Evolutionary conservation across 208 protist genomes (phyloP).

Genomic region (Trypanosomatidae sp.): DNA sequence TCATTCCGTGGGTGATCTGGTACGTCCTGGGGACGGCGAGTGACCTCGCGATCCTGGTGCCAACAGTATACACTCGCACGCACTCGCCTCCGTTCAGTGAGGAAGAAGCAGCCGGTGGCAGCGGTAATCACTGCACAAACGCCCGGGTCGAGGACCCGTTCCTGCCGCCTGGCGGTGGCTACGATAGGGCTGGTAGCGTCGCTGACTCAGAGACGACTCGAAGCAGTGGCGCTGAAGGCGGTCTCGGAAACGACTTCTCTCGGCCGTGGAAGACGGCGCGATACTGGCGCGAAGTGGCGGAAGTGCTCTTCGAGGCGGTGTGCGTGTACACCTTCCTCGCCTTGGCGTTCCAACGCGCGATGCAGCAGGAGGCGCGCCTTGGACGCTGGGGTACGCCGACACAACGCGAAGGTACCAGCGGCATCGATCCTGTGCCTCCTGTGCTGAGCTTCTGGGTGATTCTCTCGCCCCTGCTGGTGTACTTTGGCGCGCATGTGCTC

Average conservation of each 20-base stretch:
- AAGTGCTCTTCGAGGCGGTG: constrained; percentile 31
- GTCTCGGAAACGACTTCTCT: neutral
- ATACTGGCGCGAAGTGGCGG: constrained; percentile 25
- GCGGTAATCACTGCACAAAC: neutral
- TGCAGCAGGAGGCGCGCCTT: constrained; percentile 2
- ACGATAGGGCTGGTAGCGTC: neutral
- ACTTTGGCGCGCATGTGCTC: constrained; percentile 17
- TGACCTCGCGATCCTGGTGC: constrained; percentile 30
- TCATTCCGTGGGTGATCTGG: constrained; percentile 36
- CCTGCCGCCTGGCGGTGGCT: neutral
- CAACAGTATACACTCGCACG: constrained; percentile 30
- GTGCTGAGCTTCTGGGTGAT: constrained; percentile 56
- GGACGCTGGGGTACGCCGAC: neutral
- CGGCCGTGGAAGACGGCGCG: constrained; percentile 17
- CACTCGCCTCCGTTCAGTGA: neutral
- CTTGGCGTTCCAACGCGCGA: constrained; percentile 33
- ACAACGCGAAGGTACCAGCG: neutral
- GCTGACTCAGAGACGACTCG: neutral
- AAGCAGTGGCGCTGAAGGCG: neutral
- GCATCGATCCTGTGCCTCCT: neutral
- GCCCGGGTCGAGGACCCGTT: neutral
- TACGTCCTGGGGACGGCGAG: constrained; percentile 32
- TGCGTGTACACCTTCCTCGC: constrained; percentile 43
- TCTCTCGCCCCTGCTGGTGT: constrained; percentile 54
- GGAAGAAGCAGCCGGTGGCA: neutral